Percentiles rank a stretch among this genome's conserved stretches.
Evolutionary conservation across 2,329 filamentous ascomycete genomes (phyloP).

Genomic region (Cercospora sp.): DNA sequence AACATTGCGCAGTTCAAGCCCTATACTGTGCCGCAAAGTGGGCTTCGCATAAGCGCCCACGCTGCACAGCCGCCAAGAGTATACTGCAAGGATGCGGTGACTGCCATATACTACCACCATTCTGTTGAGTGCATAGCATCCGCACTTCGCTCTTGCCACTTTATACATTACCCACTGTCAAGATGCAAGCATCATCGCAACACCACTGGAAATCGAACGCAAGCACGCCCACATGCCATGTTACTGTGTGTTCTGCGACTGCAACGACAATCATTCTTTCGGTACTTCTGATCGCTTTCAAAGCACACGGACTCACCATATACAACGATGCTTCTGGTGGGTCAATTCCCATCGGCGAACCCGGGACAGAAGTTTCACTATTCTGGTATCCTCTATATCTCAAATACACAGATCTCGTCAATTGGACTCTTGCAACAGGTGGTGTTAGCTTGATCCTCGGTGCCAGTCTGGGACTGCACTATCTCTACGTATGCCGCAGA

Average conservation of each 20-base stretch:
- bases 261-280: neutral
- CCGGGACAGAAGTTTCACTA: neutral
- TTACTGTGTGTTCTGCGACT: neutral
- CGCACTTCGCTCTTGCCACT: no score
- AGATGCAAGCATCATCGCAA: neutral
- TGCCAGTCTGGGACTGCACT: neutral
- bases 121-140: no score
- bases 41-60: neutral
- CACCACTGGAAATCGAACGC: neutral
- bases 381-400: neutral
- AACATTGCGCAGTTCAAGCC: neutral
- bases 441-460: neutral
- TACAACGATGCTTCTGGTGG: neutral
- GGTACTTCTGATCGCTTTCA: neutral
- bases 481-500: neutral
- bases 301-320: neutral
- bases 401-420: neutral
- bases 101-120: no score
- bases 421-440: neutral
- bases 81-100: neutral
- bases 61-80: neutral
- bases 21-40: neutral
- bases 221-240: neutral
- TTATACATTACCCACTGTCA: neutral
- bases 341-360: neutral